These are phyloP conservation scores for Paraconiothyrium sp. DNA, from an alignment of 2,329 filamentous ascomycete species.

Conservation along the genomic window DNA sequence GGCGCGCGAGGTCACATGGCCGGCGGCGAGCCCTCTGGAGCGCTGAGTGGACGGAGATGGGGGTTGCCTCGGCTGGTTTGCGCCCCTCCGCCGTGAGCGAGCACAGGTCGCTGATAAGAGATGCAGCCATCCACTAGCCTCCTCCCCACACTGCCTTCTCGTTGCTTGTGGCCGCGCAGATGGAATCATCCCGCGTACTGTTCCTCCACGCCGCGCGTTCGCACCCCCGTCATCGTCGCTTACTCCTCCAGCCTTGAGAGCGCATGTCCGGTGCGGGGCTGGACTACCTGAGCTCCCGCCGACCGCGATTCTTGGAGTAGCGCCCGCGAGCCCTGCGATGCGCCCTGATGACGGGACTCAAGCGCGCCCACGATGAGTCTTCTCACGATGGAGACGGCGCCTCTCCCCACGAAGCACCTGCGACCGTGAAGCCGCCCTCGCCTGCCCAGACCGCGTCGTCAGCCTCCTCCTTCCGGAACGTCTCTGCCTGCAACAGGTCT, in stretches of 20 bases:
- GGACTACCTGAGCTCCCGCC: conserved; percentile 24
- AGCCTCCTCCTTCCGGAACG: conserved; percentile 59
- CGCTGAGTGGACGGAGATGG: background rate
- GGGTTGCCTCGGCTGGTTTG: background rate
- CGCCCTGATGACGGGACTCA: conserved; percentile 51
- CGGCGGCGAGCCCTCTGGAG: background rate
- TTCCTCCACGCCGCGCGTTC: conserved; percentile 15
- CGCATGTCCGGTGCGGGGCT: conserved; percentile 24
- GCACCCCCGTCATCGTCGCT: conserved; percentile 22
- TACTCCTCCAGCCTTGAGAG: conserved; percentile 20
- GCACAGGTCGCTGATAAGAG: conserved; percentile 13
- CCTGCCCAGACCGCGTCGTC: conserved; percentile 39
- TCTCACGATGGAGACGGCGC: conserved; percentile 44
- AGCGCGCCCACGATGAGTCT: conserved; percentile 50
- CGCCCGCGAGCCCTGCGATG: conserved; percentile 37
- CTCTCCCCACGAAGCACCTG: conserved; percentile 37
- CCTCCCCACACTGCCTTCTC: conserved; percentile 12
- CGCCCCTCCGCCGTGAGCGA: background rate
- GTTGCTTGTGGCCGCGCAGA: conserved; percentile 29
- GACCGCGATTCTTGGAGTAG: conserved; percentile 13
- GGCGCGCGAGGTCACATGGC: background rate
- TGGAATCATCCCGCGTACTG: conserved; percentile 24
- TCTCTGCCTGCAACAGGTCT: conserved; percentile 84
- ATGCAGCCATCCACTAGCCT: conserved; percentile 12
- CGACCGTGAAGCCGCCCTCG: conserved; percentile 41